Evolutionary conservation across 1,139 yeast genomes (phyloP), one percentile per base, ranked within the genome.

Genomic region (Pichia sp.): DNA sequence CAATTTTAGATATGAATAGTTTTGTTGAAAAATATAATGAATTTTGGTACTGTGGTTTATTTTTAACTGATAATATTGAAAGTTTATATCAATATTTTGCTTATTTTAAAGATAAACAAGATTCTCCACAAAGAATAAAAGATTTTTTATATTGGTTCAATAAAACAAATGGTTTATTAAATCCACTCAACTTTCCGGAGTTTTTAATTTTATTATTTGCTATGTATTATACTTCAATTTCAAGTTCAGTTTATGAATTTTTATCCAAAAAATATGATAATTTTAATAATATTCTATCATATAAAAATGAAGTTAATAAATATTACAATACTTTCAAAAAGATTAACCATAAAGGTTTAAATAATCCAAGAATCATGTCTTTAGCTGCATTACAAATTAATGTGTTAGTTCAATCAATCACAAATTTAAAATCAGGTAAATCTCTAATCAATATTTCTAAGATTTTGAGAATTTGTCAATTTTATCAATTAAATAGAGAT

Each of bases 401-500:
- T 31, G 50, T 55, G 6, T 24, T 55, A 12, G 42, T 55, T 22
- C 59, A 55, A 47, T 55, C 59, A 4, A 40, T 55, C 6, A 46
- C 49, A 3, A 55, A 55, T 35, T 39, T 55, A 16, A 55, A 55
- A 43, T 51, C 54, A 9, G 59, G 59, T 10, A 50, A 49, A 27
- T 54, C 59, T 1, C 41, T 55, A 11, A 53, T 52, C 10, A 55
- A 51, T 24, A 45, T 52, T 20, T 51, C 55, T 0, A 55, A 54
- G 27, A 48, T 55, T 11, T 38, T 53, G 10, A 50, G 59, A 48
- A 54, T 55, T 28, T 52, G 59, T 36, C 58, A 55, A 40, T 55
- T 55, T 47, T 55, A 55, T 37, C 59, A 76, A 45, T 61, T 79
- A 41, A 78, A 79, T 54, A 71, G 79, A 55, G 86, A 79, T 54